Base-by-base conservation (phyloP, 2,329 filamentous ascomycete species). In the Dactylellina drechsleri region DNA sequence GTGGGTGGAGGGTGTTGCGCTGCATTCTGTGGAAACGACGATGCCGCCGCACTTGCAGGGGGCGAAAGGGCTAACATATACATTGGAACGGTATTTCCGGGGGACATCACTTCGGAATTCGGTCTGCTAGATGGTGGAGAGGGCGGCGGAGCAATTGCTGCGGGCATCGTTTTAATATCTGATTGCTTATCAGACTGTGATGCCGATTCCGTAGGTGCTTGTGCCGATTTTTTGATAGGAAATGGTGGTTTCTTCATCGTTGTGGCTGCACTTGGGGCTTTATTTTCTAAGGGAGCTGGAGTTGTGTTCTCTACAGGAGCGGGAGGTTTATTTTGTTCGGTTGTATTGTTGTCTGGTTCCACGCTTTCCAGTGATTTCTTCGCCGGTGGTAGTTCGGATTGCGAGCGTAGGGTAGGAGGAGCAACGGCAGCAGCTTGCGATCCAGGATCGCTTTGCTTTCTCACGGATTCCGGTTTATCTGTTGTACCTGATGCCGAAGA, bases 111-210 rank as follows among this genome's bases (percentile, higher is more conserved):
- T 40, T 73, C 68, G 40, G 68, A 73, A 41, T 49, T 73, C 20
- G 68, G 68, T n/a, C 68, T 47, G 20, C 60, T 61, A 36, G 68
- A 56, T 15, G 68, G 68, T 56, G 68, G 68, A 20, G 68, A 73
- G 36, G 58, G 47, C 50, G 68, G 68, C 18, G 49, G 20, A n/a
- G 43, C 20, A 16, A 70, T 36, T n/a, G 57, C 31, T 23, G 36
- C n/a, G 52, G 52, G 41, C 43, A 59, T 57, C 31, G 54, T 31
- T 28, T 56, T 53, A 60, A 47, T 45, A 23, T 23, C 23, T 50
- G n/a, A 49, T 16, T 68, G 36, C 6, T 61, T 54, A 12, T 47
- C 47, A 47, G 47, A 68, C 18, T 58, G 66, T 36, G 53, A 4
- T n/a, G 26, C 6, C 18, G 36, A 58, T 16, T 58, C 54, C 3